Percentiles rank a stretch among this genome's conserved stretches.
These are phyloP conservation scores for Allium sativum DNA, from an alignment of 106 monocot genomes.

Conservation along the genomic window DNA sequence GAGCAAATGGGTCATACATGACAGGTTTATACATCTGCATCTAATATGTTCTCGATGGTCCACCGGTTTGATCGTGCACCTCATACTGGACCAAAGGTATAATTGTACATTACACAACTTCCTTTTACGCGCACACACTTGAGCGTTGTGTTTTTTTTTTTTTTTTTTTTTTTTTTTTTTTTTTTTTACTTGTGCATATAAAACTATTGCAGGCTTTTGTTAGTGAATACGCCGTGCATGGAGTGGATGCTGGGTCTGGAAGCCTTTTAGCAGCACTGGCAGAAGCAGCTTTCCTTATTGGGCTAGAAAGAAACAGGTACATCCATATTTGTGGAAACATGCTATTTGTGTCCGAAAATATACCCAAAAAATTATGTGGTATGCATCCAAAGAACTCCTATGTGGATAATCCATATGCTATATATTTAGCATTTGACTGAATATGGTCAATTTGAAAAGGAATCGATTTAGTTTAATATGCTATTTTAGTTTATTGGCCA, in stretches of 20 bases:
- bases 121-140: too few relatives aligned
- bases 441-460: too few relatives aligned
- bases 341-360: too few relatives aligned
- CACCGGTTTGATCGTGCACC: conserved; percentile 57
- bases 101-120: neutral
- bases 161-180: too few relatives aligned
- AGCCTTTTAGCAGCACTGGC: conserved; percentile 63
- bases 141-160: too few relatives aligned
- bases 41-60: conserved; percentile 53
- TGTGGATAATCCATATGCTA: too few relatives aligned
- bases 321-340: too few relatives aligned
- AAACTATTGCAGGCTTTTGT: conserved; percentile 54
- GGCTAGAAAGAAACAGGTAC: conserved; percentile 76
- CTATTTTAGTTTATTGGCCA: neutral
- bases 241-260: conserved; percentile 66
- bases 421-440: too few relatives aligned
- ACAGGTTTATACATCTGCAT: conserved; percentile 72
- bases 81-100: conserved; percentile 70
- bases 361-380: too few relatives aligned
- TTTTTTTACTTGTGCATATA: neutral
- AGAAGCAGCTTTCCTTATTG: conserved; percentile 78
- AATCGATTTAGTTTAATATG: neutral
- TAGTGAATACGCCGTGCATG: conserved; percentile 83
- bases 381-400: too few relatives aligned
- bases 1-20: too few relatives aligned